A percentile compares a stretch with the other conserved stretches of the same genome.
These are phyloP conservation scores for Elaphomyces granulatus DNA, from an alignment of 495 filamentous ascomycete species.

Conservation along the genomic window DNA sequence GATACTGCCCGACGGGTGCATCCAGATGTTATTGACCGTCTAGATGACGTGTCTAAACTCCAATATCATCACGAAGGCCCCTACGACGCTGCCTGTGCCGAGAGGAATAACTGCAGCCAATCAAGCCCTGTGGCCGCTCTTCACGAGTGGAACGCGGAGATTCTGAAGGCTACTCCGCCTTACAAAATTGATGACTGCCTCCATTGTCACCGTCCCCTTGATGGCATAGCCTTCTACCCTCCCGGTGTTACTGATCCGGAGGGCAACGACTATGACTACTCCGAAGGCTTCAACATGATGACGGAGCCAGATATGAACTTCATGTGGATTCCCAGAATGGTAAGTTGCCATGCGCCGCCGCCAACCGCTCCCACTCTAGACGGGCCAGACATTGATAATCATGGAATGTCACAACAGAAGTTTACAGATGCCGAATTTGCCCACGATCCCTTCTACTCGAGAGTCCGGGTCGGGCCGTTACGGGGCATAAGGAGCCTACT, in stretches of 20 bases:
- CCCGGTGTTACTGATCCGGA: constrained; percentile 51
- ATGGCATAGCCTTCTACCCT: constrained; percentile 65
- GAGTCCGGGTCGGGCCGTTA: too few species aligned
- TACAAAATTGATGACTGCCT: constrained; percentile 69
- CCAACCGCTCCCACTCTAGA: too few species aligned
- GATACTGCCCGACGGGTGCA: too few species aligned
- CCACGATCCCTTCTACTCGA: constrained; percentile 33
- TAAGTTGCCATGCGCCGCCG: too few species aligned
- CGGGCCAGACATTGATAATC: background rate
- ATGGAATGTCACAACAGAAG: constrained; percentile 16
- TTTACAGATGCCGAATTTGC: constrained; percentile 35
- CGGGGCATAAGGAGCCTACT: too few species aligned
- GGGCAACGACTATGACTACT: constrained; percentile 59
- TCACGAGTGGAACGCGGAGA: constrained; percentile 58
- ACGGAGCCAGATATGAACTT: constrained; percentile 39
- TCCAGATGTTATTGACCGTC: constrained; percentile 64
- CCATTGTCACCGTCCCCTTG: constrained; percentile 62
- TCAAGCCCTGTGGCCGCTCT: constrained; percentile 68
- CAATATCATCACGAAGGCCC: constrained; percentile 87
- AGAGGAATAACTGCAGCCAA: constrained; percentile 49
- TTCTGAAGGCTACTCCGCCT: constrained; percentile 65
- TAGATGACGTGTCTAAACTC: constrained; percentile 47
- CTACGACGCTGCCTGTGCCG: constrained; percentile 67
- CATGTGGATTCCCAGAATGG: constrained; percentile 22
- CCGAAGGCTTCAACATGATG: constrained; percentile 79